Percentiles rank a stretch among this genome's conserved stretches.
These are phyloP conservation scores for Juglanconis sp. DNA, from an alignment of 2,329 filamentous ascomycete genomes.

Conservation along the genomic window DNA sequence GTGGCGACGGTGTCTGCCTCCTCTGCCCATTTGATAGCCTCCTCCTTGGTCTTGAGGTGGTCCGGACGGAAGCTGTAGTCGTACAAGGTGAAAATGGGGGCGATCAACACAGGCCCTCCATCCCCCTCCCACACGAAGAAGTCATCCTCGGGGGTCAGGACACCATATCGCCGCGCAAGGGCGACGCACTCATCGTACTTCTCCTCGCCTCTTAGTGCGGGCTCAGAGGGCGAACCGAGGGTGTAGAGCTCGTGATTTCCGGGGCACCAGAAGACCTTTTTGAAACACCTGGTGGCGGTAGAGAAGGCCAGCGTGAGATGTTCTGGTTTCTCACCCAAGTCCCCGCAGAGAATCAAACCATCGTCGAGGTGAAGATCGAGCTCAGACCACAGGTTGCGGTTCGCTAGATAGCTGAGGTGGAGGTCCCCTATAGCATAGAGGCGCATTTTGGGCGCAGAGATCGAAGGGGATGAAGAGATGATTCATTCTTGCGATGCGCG, in stretches of 20 bases:
- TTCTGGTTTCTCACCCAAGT: slow-evolving; percentile 34
- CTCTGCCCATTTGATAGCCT: slow-evolving; percentile 38
- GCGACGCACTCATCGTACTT: slow-evolving; percentile 55
- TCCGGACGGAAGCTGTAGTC: slow-evolving; percentile 56
- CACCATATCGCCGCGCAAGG: slow-evolving; percentile 48
- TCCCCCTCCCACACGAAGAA: slow-evolving; percentile 52
- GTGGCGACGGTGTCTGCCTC: slow-evolving; percentile 33
- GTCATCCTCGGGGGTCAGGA: slow-evolving; percentile 55
- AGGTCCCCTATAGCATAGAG: slow-evolving; percentile 37
- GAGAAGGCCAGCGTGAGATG: slow-evolving; percentile 34
- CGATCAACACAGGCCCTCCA: slow-evolving; percentile 45
- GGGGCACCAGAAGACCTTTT: slow-evolving; percentile 51
- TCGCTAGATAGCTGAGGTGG: slow-evolving; percentile 32
- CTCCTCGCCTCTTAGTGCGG: slow-evolving; percentile 41
- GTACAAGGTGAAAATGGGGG: slow-evolving; percentile 57
- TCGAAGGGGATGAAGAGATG: background rate
- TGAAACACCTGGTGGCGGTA: slow-evolving; percentile 28
- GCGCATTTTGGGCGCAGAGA: slow-evolving; percentile 16
- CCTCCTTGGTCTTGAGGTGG: slow-evolving; percentile 40
- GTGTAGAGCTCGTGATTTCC: slow-evolving; percentile 59
- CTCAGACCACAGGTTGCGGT: slow-evolving; percentile 28
- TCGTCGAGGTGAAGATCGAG: slow-evolving; percentile 32
- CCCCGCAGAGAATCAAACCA: slow-evolving; percentile 35
- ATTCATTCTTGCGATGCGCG: background rate
- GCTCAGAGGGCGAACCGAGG: slow-evolving; percentile 31